Conservation (phyloP, 805 yeast species). For the Suhomyces kilbournensis region DNA sequence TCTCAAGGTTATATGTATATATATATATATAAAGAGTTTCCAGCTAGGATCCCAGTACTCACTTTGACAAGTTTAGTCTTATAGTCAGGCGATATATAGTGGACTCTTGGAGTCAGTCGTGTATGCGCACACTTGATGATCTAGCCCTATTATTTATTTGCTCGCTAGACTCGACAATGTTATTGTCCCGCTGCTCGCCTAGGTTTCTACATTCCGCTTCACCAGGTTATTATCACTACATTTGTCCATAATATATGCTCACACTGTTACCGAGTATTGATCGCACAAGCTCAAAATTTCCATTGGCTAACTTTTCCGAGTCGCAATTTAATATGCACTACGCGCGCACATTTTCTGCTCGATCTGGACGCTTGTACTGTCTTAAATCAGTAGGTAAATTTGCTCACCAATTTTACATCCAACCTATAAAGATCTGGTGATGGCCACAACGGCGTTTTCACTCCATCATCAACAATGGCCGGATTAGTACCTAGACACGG, state of each 20-base stretch:
- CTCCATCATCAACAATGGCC: not conserved
- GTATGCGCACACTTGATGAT: not conserved
- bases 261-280: not conserved
- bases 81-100: not conserved
- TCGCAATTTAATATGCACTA: not conserved
- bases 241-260: not conserved
- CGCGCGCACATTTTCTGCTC: not conserved
- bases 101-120: not conserved
- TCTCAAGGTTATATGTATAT: no score
- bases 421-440: not conserved
- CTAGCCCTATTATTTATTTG: not conserved
- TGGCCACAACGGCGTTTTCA: not conserved
- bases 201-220: not conserved
- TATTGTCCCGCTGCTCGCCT: not conserved
- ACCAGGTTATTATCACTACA: not conserved
- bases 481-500: not conserved
- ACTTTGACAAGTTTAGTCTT: not conserved
- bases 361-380: not conserved
- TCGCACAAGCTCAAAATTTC: not conserved
- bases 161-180: not conserved
- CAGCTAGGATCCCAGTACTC: not conserved
- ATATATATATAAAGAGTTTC: not conserved
- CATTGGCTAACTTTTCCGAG: not conserved
- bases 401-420: not conserved
- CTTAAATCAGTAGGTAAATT: conserved; percentile 1